phyloP scores from a whole-genome alignment of 768 basidiomycete genomes.

The Serpula lacrymans region DNA sequence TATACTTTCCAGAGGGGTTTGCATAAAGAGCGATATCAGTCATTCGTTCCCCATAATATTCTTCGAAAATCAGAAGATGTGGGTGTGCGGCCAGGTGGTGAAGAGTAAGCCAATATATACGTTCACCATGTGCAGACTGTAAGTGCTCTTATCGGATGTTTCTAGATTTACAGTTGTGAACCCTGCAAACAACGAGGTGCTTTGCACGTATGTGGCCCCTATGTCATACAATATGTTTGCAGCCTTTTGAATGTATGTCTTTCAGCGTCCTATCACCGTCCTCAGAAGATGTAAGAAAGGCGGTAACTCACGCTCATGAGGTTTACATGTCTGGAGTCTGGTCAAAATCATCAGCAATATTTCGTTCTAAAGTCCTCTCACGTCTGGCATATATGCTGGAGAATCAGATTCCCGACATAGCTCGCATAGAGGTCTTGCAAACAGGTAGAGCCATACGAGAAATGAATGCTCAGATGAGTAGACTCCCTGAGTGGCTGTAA shows the following conservation, averaged over 20 bases:
- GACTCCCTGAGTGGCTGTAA: slow-evolving; percentile 86
- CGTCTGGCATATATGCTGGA: slow-evolving; percentile 64
- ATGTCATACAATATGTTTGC: background rate
- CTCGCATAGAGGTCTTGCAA: slow-evolving; percentile 66
- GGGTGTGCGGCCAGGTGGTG: background rate
- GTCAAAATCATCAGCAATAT: slow-evolving; percentile 56
- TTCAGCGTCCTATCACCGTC: slow-evolving; percentile 55
- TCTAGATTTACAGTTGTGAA: slow-evolving; percentile 54
- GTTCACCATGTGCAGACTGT: slow-evolving; percentile 15
- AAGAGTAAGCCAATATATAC: slow-evolving; percentile 10
- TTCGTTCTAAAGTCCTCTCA: slow-evolving; percentile 64
- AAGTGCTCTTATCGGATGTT: background rate
- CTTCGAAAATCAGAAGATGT: background rate
- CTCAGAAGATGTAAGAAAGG: slow-evolving; percentile 44
- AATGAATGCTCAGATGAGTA: slow-evolving; percentile 73
- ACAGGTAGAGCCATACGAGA: slow-evolving; percentile 82
- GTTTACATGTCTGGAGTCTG: slow-evolving; percentile 67
- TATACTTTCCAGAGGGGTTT: slow-evolving; percentile 5
- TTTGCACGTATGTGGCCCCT: slow-evolving; percentile 48
- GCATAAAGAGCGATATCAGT: slow-evolving; percentile 9
- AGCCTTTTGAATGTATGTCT: slow-evolving; percentile 1
- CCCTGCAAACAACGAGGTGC: slow-evolving; percentile 61
- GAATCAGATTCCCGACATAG: slow-evolving; percentile 52
- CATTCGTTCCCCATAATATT: slow-evolving; percentile 2
- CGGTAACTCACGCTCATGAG: slow-evolving; percentile 53